Percentiles rank a stretch among this genome's conserved stretches.
These are phyloP conservation scores for Penicillium occitanis DNA, from an alignment of 2,329 filamentous ascomycete genomes.

Conservation along the genomic window DNA sequence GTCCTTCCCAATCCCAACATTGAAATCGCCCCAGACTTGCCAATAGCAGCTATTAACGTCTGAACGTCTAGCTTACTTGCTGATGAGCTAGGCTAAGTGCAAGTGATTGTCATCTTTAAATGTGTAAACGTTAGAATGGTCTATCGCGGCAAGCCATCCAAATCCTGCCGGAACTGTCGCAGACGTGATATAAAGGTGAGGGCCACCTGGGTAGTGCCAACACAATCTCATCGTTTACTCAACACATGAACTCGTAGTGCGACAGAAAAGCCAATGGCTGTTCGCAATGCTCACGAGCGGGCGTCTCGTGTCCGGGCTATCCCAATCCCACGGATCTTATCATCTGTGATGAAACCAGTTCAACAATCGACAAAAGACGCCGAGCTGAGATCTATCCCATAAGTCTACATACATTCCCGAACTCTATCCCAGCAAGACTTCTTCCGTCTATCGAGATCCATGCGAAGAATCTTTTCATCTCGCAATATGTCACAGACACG, in stretches of 20 bases:
- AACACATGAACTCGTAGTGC: not conserved
- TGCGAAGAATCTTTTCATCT: slow-evolving; percentile 15
- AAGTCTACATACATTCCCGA: not conserved
- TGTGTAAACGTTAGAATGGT: slow-evolving; percentile 1
- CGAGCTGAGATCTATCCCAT: not conserved
- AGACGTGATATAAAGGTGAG: slow-evolving; percentile 17
- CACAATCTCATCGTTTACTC: not conserved
- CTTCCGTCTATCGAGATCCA: slow-evolving; percentile 14
- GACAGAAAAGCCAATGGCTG: slow-evolving; percentile 14
- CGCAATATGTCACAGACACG: slow-evolving; percentile 16
- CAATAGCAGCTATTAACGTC: not conserved
- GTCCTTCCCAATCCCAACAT: not conserved
- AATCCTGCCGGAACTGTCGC: slow-evolving; percentile 18
- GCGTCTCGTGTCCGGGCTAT: slow-evolving; percentile 12
- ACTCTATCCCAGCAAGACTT: slow-evolving; percentile 6
- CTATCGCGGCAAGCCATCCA: slow-evolving; percentile 17
- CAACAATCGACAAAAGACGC: slow-evolving; percentile 12
- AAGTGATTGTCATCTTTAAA: not conserved
- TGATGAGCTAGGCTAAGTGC: not conserved
- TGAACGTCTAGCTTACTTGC: not conserved
- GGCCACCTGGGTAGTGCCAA: not conserved
- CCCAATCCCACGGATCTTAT: slow-evolving; percentile 12
- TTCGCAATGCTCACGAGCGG: slow-evolving; percentile 16
- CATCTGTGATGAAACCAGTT: slow-evolving; percentile 17
- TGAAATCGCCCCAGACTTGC: not conserved